Conservation (phyloP, 1,284 basidiomycete species). For the Chondrostereum purpureum region DNA sequence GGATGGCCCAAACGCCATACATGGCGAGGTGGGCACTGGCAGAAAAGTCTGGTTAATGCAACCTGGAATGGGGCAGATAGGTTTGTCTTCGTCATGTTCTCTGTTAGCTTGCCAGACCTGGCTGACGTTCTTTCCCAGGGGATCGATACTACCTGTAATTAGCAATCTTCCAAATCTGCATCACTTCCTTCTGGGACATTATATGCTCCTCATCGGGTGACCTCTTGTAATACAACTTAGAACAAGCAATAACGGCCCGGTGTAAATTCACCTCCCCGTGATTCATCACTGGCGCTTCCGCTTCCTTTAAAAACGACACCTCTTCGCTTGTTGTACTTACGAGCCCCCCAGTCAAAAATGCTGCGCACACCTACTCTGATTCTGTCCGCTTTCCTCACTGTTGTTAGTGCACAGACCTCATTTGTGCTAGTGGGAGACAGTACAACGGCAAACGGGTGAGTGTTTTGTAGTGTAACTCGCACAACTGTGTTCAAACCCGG, state of each 20-base stretch:
- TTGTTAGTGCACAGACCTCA: conserved; percentile 12
- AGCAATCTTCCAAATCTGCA: too few relatives aligned
- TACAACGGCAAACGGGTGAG: conserved; percentile 32
- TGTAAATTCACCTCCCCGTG: background rate
- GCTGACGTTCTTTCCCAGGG: conserved; percentile 17
- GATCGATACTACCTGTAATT: conserved; percentile 42
- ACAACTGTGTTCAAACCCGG: background rate
- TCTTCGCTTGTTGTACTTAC: too few relatives aligned
- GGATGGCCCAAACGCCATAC: conserved; percentile 26
- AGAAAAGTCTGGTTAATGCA: conserved; percentile 71
- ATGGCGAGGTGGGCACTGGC: conserved; percentile 38
- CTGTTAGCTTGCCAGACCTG: conserved; percentile 1
- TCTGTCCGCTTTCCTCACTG: too few relatives aligned
- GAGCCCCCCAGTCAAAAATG: background rate
- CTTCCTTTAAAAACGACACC: too few relatives aligned
- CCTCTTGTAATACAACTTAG: too few relatives aligned
- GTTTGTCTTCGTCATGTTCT: conserved; percentile 31
- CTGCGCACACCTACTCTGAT: background rate
- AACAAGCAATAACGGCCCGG: background rate
- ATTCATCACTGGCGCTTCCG: too few relatives aligned
- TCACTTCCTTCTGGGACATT: too few relatives aligned
- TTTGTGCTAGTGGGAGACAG: conserved; percentile 30
- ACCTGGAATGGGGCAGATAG: conserved; percentile 80
- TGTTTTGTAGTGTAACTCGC: background rate
- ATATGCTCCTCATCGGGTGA: too few relatives aligned